Evolutionary conservation across 1,284 basidiomycete species (phyloP), one percentile per base, ranked within the genome.

Genomic region (Malassezia pachydermatis): DNA sequence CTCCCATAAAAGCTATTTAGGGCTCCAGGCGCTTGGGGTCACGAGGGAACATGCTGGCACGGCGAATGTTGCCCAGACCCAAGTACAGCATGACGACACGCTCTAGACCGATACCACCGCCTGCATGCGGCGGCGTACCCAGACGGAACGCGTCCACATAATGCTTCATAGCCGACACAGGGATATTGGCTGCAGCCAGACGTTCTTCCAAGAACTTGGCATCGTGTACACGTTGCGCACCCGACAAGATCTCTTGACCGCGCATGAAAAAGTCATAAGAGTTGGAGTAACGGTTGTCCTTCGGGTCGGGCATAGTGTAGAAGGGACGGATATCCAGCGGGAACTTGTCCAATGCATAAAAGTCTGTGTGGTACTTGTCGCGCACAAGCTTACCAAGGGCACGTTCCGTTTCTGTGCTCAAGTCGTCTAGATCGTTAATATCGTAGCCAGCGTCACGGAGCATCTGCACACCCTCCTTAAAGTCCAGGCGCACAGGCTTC

Each of bases 221-320:
- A 65, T 96, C 89, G 75, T 98, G 94, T 45, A 95, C 82, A 76
- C 90, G 87, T 74, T 98, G 92, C 16, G 92, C 92, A 14, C 92
- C 92, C 2, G 89, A 95, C 24, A 98, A 78, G 65, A 98, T 96
- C 75, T 98, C 92, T 75, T 98, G 89, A 11, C 92, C 92, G 33
- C 92, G 82, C 88, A 98, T 95, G 80, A 98, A 96, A 75, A 98
- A 96, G 76, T 98, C 92, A 75, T 98, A 98, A 36, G 92, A 95
- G 76, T 98, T 96, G 48, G 90, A 94, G 47, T 95, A 78, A 37
- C 58, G 58, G 41, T 30, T 17, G 45, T 71, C 60, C 7, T 44
- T 48, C 7, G 68, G 62, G 43, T 71, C 67, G 17, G 68, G 68
- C 68, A 71, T 71, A n/a, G 68, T 71, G 58, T 71, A 71, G 54